Conservation (phyloP, 805 yeast genomes). For the Teunomyces cretensis region DNA sequence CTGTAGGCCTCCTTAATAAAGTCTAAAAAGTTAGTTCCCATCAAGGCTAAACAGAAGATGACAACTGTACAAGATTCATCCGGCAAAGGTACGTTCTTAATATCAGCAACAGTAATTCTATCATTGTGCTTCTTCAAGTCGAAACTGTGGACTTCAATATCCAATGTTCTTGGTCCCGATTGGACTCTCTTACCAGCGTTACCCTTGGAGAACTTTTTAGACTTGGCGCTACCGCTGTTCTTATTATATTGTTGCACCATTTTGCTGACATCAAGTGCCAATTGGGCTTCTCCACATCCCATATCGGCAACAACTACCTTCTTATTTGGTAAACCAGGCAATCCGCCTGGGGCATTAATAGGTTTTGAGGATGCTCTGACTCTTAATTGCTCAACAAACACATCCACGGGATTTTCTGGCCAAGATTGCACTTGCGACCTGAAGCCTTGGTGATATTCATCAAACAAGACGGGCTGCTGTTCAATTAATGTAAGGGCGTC, state of each 20-base stretch:
- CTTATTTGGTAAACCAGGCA: constrained; percentile 69
- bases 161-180: constrained; percentile 35
- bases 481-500: constrained; percentile 71
- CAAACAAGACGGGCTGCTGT: constrained; percentile 84
- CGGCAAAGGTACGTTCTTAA: constrained; percentile 80
- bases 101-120: constrained; percentile 94
- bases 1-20: constrained; percentile 89
- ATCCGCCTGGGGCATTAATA: constrained; percentile 95
- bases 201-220: constrained; percentile 14
- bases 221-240: constrained; percentile 18
- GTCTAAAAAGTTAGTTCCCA: constrained; percentile 97
- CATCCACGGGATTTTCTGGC: constrained; percentile 99
- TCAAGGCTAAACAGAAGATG: constrained; percentile 89
- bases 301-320: constrained; percentile 88
- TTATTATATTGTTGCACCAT: constrained; percentile 40
- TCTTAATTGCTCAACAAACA: constrained; percentile 72
- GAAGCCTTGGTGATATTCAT: constrained; percentile 94
- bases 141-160: constrained; percentile 77
- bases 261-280: constrained; percentile 64
- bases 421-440: constrained; percentile 92
- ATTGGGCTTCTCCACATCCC: constrained; percentile 98
- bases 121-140: constrained; percentile 89
- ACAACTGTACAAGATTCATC: constrained; percentile 82
- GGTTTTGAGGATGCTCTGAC: constrained; percentile 53
- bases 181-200: constrained; percentile 7